Percentiles rank a stretch among this genome's conserved stretches.
Conservation (phyloP, 352 stramenopile species). For the Hyaloperonospora arabidopsidis region DNA sequence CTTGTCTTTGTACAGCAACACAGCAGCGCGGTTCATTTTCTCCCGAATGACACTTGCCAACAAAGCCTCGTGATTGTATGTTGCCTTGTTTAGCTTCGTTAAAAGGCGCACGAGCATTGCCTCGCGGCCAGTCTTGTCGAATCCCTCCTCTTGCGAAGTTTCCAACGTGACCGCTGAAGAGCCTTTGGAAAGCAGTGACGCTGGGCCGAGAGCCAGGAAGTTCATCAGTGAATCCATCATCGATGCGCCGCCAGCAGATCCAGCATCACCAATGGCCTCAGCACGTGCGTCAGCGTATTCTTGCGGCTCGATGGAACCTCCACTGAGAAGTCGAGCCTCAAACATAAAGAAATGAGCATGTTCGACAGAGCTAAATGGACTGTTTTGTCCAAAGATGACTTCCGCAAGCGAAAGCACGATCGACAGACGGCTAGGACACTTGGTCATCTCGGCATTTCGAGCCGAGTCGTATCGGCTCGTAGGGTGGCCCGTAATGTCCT, state of each 20-base stretch:
- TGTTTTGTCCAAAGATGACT: constrained; percentile 64
- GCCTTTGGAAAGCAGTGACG: constrained; percentile 44
- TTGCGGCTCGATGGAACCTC: constrained; percentile 71
- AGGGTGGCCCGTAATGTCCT: constrained; percentile 43
- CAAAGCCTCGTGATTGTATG: constrained; percentile 69
- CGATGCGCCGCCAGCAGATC: constrained; percentile 33
- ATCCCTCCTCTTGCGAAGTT: constrained; percentile 73
- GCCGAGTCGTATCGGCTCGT: constrained; percentile 73
- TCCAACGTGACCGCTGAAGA: constrained; percentile 32
- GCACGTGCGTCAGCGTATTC: constrained; percentile 71
- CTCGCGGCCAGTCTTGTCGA: constrained; percentile 74
- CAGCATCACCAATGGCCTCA: constrained; percentile 40
- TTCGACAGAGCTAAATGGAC: constrained; percentile 69
- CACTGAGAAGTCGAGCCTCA: constrained; percentile 77
- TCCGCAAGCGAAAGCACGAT: constrained; percentile 80
- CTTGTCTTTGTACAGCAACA: constrained; percentile 76
- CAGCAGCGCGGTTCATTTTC: constrained; percentile 76
- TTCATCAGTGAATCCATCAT: constrained; percentile 88
- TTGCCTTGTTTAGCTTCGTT: constrained; percentile 77
- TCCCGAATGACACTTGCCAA: constrained; percentile 63
- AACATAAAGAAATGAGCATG: constrained; percentile 88
- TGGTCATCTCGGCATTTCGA: constrained; percentile 58
- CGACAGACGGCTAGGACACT: constrained; percentile 72
- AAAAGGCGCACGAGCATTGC: constrained; percentile 79
- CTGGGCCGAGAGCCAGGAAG: constrained; percentile 71